Percentiles rank a stretch among this genome's conserved stretches.
Conservation (phyloP, 2,329 filamentous ascomycete species). For the Xylaria sp. region DNA sequence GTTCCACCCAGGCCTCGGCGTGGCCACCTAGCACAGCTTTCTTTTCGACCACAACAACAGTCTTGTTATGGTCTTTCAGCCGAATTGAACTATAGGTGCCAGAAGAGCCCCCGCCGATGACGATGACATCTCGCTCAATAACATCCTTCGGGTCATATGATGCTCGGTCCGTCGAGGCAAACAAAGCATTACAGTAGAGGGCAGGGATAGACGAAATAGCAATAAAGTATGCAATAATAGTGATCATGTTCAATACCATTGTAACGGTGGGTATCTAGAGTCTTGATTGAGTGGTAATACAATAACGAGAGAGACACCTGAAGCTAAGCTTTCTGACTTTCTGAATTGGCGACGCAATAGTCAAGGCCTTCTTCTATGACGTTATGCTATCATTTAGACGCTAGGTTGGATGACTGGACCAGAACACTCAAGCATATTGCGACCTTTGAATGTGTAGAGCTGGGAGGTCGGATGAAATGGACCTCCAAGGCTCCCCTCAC, state of each 20-base stretch:
- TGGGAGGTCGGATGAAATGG: too few species aligned
- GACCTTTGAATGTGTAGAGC: not conserved
- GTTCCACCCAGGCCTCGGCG: slow-evolving; percentile 32
- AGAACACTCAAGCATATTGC: not conserved
- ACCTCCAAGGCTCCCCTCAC: too few species aligned
- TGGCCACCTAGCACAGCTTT: slow-evolving; percentile 47
- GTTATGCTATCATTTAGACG: not conserved
- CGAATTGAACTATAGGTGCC: slow-evolving; percentile 51
- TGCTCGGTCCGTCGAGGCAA: not conserved
- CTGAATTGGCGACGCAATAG: not conserved
- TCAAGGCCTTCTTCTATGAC: not conserved
- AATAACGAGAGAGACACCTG: not conserved
- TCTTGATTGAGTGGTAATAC: not conserved
- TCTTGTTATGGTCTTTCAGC: slow-evolving; percentile 47
- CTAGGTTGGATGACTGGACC: not conserved
- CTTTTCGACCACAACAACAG: slow-evolving; percentile 51
- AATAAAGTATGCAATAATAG: not conserved
- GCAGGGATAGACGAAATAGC: not conserved
- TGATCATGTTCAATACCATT: not conserved
- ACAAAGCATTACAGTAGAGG: not conserved
- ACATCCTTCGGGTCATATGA: not conserved
- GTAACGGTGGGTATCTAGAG: not conserved
- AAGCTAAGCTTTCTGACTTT: not conserved
- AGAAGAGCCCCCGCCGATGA: slow-evolving; percentile 51
- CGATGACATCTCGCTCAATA: slow-evolving; percentile 45